These are phyloP conservation scores for Hericium erinaceus DNA, from an alignment of 768 basidiomycete species.

Conservation along the genomic window DNA sequence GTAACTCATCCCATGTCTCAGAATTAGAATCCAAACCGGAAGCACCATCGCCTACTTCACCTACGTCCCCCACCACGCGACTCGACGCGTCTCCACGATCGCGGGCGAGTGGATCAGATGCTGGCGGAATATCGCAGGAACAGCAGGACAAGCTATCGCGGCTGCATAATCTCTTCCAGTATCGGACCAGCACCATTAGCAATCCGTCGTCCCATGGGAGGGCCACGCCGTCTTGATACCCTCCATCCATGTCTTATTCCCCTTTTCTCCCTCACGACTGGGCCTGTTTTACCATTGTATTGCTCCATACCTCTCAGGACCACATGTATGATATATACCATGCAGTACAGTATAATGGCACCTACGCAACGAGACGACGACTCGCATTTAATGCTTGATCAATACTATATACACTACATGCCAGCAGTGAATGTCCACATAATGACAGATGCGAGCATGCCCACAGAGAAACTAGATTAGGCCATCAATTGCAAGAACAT, in stretches of 20 bases:
- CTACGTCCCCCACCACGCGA: not conserved
- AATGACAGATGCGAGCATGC: not conserved
- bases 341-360: not conserved
- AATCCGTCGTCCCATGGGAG: conserved; percentile 28
- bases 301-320: conserved; percentile 5
- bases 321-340: conserved; percentile 8
- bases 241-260: not conserved
- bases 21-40: conserved; percentile 14
- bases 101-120: conserved; percentile 18
- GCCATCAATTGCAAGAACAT: conserved; percentile 27
- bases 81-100: conserved; percentile 12
- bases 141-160: conserved; percentile 61
- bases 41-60: not conserved
- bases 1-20: not conserved
- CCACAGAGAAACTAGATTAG: not conserved
- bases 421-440: not conserved
- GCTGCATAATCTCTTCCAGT: conserved; percentile 77
- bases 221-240: conserved; percentile 1
- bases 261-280: not conserved
- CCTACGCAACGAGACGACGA: not conserved
- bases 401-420: not conserved
- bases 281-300: conserved; percentile 3
- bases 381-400: not conserved
- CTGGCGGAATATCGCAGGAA: conserved; percentile 10
- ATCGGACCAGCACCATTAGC: conserved; percentile 57